Evolutionary conservation across 371 early-diverging fungal species (phyloP).

Genomic region (Fennellomyces sp.): DNA sequence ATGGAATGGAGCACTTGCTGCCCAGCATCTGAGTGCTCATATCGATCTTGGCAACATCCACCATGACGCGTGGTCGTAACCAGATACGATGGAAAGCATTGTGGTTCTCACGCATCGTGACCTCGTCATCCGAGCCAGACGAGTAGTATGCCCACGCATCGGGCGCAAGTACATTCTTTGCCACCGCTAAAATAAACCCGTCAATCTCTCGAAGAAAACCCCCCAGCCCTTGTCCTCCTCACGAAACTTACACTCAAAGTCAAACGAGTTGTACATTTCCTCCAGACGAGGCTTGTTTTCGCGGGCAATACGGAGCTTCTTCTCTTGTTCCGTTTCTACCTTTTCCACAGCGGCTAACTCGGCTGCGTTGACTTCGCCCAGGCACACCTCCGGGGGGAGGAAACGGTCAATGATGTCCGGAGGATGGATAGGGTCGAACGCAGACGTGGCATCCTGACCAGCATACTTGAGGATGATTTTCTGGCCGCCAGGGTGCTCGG

Average conservation of each 20-base stretch:
- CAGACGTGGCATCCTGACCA: constrained; percentile 83
- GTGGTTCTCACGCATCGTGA: constrained; percentile 81
- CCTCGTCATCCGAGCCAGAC: constrained; percentile 84
- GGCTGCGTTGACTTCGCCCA: constrained; percentile 54
- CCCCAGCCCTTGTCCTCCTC: too few species aligned
- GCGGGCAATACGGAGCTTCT: constrained; percentile 34
- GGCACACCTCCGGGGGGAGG: constrained; percentile 53
- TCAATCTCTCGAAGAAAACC: too few species aligned
- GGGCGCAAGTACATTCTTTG: constrained; percentile 53
- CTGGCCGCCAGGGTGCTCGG: constrained; percentile 71
- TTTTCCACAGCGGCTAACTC: constrained; percentile 23
- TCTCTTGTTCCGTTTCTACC: constrained; percentile 46
- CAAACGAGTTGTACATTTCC: constrained; percentile 71
- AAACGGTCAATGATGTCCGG: constrained; percentile 62
- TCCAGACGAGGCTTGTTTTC: constrained; percentile 58
- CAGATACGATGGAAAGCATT: constrained; percentile 76
- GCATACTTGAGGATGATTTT: constrained; percentile 68
- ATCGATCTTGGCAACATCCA: constrained; percentile 70
- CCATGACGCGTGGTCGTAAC: constrained; percentile 78
- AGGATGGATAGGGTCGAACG: constrained; percentile 74
- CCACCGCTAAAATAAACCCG: constrained; percentile 56
- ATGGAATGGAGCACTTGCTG: constrained; percentile 51
- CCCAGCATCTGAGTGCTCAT: constrained; percentile 70
- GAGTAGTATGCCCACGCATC: constrained; percentile 90
- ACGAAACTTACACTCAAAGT: constrained; percentile 65